A percentile compares a stretch with the other conserved stretches of the same genome.
Evolutionary conservation across 2,329 filamentous ascomycete species (phyloP).

Genomic region (Clarireedia homoeocarpa): DNA sequence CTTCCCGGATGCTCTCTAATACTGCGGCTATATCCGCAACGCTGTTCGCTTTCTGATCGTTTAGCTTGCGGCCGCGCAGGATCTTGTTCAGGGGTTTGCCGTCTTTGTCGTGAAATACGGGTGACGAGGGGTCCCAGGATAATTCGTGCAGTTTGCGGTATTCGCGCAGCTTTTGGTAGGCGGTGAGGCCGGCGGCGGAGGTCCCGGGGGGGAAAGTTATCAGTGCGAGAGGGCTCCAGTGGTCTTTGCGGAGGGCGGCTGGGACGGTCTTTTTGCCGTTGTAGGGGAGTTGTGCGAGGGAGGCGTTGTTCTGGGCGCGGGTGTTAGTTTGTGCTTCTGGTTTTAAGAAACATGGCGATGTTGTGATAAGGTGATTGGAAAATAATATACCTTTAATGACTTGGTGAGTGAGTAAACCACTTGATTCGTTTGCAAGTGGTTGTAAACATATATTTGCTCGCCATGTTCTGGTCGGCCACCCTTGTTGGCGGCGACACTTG

Average conservation of each 20-base stretch:
- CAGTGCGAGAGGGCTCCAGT: conserved; percentile 54
- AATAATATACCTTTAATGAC: conserved; percentile 27
- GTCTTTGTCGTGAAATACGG: neutral
- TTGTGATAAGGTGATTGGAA: neutral
- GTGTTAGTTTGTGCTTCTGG: neutral
- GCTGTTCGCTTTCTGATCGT: conserved; percentile 52
- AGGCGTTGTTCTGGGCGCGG: conserved; percentile 34
- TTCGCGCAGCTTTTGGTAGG: conserved; percentile 58
- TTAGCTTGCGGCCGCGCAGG: conserved; percentile 45
- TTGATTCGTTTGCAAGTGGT: conserved; percentile 33
- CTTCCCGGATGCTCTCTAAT: conserved; percentile 2
- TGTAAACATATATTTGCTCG: conserved; percentile 32
- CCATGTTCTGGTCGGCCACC: conserved; percentile 25
- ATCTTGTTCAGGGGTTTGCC: conserved; percentile 8
- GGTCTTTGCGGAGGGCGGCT: conserved; percentile 56
- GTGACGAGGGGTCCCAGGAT: conserved; percentile 38
- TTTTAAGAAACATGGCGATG: neutral
- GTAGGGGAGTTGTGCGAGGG: conserved; percentile 52
- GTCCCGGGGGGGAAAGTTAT: conserved; percentile 48
- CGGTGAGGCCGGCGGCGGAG: conserved; percentile 47
- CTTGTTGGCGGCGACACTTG: conserved; percentile 5
- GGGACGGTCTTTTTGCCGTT: conserved; percentile 62
- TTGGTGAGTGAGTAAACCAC: conserved; percentile 34
- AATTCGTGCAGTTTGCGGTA: conserved; percentile 56
- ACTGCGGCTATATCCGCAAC: conserved; percentile 54